A percentile compares a stretch with the other conserved stretches of the same genome.
phyloP scores from a whole-genome alignment of 2,329 filamentous ascomycete genomes.

The Orbilia javanica region DNA sequence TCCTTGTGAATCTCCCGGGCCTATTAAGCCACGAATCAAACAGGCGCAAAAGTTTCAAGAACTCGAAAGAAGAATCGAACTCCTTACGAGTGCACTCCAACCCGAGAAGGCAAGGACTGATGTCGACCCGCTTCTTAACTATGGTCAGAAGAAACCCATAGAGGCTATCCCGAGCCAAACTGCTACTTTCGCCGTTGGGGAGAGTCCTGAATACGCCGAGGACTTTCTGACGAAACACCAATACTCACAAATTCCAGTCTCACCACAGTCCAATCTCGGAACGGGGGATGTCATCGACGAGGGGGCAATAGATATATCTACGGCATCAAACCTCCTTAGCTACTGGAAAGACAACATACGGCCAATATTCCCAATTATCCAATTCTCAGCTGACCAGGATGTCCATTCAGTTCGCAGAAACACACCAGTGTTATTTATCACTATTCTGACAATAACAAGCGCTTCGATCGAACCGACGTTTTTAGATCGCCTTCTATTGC shows the following conservation, averaged over 20 bases:
- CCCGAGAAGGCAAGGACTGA: not conserved
- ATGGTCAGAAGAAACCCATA: not conserved
- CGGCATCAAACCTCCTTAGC: slow-evolving; percentile 15
- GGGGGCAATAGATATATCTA: slow-evolving; percentile 9
- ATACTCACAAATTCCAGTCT: not conserved
- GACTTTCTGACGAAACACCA: not conserved
- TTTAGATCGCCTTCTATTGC: slow-evolving; percentile 7
- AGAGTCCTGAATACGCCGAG: not conserved
- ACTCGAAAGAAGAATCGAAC: slow-evolving; percentile 27
- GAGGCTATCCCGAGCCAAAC: no score
- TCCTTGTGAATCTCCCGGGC: slow-evolving; percentile 14
- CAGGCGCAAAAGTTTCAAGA: slow-evolving; percentile 21
- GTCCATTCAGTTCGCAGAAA: slow-evolving; percentile 1
- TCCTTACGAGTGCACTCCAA: slow-evolving; percentile 8
- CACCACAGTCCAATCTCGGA: not conserved
- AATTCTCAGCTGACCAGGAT: slow-evolving; percentile 13
- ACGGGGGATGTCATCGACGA: slow-evolving; percentile 18
- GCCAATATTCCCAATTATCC: slow-evolving; percentile 31
- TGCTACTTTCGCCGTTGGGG: no score
- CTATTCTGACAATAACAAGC: slow-evolving; percentile 24
- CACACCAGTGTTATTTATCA: slow-evolving; percentile 16
- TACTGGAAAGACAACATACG: slow-evolving; percentile 21
- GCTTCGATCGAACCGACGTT: slow-evolving; percentile 1
- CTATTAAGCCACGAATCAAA: slow-evolving; percentile 27
- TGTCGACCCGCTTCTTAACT: not conserved